Evolutionary conservation across 2,329 filamentous ascomycete species (phyloP), one percentile per base, ranked within the genome.

Genomic region (Aspergillus sp.): DNA sequence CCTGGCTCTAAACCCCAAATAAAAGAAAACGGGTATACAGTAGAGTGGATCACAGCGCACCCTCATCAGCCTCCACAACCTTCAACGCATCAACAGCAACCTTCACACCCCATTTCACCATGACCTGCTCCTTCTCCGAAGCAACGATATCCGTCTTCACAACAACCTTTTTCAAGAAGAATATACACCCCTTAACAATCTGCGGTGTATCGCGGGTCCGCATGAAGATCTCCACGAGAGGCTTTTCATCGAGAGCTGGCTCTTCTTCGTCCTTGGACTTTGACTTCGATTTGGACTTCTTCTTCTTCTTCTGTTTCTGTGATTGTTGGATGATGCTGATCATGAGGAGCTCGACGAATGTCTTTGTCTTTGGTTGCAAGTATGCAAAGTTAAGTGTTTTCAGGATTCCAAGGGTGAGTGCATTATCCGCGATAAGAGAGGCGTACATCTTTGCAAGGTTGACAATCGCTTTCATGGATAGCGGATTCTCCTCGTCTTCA

Each of bases 291-390:
- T 61, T 64, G 9, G 55, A 27, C 53, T 64, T 66, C 19, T 54
- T 66, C 37, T 62, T 66, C 50, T 65, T 67, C 24, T 67, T 76
- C 55, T 80, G 77, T 31, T 82, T 81, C 61, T 86, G 83, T 15
- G 86, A 86, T 64, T 88, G 84, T 46, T 90, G 81, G 33, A 98
- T 84, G 12, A 92, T 75, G 2, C 86, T 89, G 49, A 95, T 86
- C 15, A 98, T 80, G 64, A 97, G 76, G 7, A 95, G 79, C 73
- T 97, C 91, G 46, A 93, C 81, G 69, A 98, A 95, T 23, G 85
- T 84, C 56, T 84, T 86, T 0, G 90, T 91, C 75, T 89, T 92
- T 7, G 85, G 78, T 69, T 91, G 90, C 51, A 96, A 75, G 64
- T 90, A 90, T 0, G 86, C 84, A 53, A 97, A 85, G 63, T 95